Conservation (phyloP, 345 rosid species). For the Boechera divaricarpa region DNA sequence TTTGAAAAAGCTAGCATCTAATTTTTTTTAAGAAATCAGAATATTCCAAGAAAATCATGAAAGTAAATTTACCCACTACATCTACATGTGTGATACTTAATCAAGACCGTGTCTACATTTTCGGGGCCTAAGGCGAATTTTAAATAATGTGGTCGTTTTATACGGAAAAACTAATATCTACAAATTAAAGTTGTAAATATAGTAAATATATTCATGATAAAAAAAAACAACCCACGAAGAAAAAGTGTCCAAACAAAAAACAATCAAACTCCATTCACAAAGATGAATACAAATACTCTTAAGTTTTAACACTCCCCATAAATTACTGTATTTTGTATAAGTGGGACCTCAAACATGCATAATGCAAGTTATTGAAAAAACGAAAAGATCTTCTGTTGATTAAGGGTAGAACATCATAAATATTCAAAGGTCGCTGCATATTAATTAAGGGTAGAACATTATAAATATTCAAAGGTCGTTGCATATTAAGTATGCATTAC, state of each 20-base stretch:
- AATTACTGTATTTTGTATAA: too few species aligned
- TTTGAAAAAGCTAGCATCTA: constrained; percentile 2
- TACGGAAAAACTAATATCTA: too few species aligned
- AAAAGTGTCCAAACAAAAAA: too few species aligned
- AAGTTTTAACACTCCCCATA: too few species aligned
- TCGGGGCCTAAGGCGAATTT: background rate
- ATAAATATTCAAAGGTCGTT: constrained; percentile 23
- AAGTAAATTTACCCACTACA: background rate
- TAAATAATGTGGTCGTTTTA: background rate
- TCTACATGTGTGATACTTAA: background rate
- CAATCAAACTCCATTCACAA: too few species aligned
- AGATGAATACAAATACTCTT: too few species aligned
- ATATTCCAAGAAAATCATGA: constrained; percentile 21
- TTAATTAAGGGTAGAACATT: background rate
- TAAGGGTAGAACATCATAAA: background rate
- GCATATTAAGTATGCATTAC: constrained; percentile 13
- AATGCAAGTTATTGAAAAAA: background rate
- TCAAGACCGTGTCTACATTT: background rate
- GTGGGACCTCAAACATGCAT: too few species aligned
- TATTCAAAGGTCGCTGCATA: constrained; percentile 27
- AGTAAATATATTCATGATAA: too few species aligned
- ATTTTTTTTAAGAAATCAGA: constrained; percentile 5
- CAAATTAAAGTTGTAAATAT: too few species aligned
- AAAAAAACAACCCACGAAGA: too few species aligned
- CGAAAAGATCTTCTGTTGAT: background rate